Evolutionary conservation across 495 filamentous ascomycete genomes (phyloP).

Genomic region (Aspergillus campestris): DNA sequence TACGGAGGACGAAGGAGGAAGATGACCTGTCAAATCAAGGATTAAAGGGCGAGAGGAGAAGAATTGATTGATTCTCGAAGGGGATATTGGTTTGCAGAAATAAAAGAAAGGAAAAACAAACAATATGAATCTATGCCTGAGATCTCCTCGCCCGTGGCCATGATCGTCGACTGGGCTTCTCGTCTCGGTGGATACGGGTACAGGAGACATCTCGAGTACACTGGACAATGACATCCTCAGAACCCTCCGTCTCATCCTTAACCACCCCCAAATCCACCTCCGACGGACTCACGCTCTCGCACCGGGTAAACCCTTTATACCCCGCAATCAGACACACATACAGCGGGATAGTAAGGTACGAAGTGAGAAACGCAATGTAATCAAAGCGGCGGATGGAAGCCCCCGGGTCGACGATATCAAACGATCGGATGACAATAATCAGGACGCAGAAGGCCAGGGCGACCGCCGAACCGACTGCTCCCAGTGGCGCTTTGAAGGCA

Average conservation of each 20-base stretch:
- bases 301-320: conserved; percentile 51
- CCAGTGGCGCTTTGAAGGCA: conserved; percentile 65
- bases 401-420: conserved; percentile 49
- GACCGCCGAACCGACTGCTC: conserved; percentile 54
- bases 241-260: neutral
- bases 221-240: too few relatives aligned
- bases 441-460: conserved; percentile 58
- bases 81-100: too few relatives aligned
- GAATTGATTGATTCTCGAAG: too few relatives aligned
- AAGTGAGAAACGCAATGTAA: conserved; percentile 62
- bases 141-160: too few relatives aligned
- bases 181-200: too few relatives aligned
- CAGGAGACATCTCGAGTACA: too few relatives aligned
- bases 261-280: conserved; percentile 44
- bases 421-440: conserved; percentile 66
- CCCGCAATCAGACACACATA: conserved; percentile 61
- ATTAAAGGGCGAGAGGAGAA: too few relatives aligned
- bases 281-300: conserved; percentile 41
- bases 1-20: too few relatives aligned
- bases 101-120: too few relatives aligned
- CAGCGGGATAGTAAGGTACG: conserved; percentile 69
- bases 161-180: too few relatives aligned
- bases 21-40: too few relatives aligned
- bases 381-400: conserved; percentile 38
- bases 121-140: too few relatives aligned